Evolutionary conservation across 2,329 filamentous ascomycete species (phyloP).

Genomic region (Trichophyton schoenleinii): DNA sequence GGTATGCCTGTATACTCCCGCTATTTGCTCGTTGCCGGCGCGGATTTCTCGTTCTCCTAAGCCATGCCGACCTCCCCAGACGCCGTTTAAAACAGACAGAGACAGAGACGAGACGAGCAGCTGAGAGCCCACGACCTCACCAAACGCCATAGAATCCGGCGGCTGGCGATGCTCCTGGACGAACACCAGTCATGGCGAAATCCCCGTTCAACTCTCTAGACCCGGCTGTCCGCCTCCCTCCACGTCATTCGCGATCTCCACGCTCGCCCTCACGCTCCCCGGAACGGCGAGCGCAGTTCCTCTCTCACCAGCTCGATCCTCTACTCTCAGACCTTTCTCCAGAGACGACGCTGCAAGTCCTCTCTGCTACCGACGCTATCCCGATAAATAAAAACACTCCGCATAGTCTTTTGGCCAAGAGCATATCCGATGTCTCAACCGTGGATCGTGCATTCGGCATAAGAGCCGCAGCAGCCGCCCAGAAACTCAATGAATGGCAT

Average conservation of each 20-base stretch:
- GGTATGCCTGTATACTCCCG: neutral
- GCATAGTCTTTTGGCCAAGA: conserved; percentile 33
- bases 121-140: neutral
- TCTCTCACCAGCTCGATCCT: conserved; percentile 32
- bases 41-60: neutral
- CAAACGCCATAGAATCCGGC: neutral
- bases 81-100: neutral
- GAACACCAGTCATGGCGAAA: neutral
- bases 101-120: neutral
- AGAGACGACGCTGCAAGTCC: conserved; percentile 40
- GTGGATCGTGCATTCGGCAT: conserved; percentile 47
- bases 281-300: conserved; percentile 24
- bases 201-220: conserved; percentile 19
- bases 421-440: conserved; percentile 43
- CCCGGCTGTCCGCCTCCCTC: conserved; percentile 20
- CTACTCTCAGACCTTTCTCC: conserved; percentile 43
- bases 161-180: neutral
- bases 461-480: conserved; percentile 46
- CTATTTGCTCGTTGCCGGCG: neutral
- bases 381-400: conserved; percentile 23
- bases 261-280: conserved; percentile 28
- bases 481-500: conserved; percentile 47
- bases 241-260: conserved; percentile 17
- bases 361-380: conserved; percentile 33
- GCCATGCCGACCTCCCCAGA: neutral